phyloP scores from a whole-genome alignment of 305 asterid genomes.

The Rubia balearica region DNA sequence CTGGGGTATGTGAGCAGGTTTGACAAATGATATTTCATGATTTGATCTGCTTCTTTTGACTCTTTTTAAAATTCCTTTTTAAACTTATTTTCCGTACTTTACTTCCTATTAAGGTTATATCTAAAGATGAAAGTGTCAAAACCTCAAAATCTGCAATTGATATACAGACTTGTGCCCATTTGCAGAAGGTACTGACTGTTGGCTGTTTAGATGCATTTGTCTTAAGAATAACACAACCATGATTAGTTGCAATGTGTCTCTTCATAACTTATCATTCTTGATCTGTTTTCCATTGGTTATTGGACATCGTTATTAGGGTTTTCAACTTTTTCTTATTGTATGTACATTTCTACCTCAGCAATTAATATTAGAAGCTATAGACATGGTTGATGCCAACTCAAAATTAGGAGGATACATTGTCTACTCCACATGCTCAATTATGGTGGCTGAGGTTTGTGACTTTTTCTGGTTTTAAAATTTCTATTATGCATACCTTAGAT shows the following conservation, averaged over 20 bases:
- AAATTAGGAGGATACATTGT: conserved; percentile 90
- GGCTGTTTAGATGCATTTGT: neutral
- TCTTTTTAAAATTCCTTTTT: neutral
- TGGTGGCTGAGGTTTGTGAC: conserved; percentile 81
- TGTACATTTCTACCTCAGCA: conserved; percentile 42
- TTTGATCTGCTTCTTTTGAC: conserved; percentile 9
- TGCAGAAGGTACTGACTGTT: conserved; percentile 61
- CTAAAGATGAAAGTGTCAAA: conserved; percentile 89
- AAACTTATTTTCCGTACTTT: neutral
- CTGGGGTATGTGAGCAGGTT: conserved; percentile 58
- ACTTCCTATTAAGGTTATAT: conserved; percentile 56
- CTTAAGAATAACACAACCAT: neutral
- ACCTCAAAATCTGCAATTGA: conserved; percentile 75
- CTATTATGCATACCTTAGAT: conserved; percentile 2
- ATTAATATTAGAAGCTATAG: conserved; percentile 90
- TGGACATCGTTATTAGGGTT: neutral
- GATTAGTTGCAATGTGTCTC: neutral
- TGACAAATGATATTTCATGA: conserved; percentile 12
- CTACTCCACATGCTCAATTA: conserved; percentile 87
- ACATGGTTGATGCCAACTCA: conserved; percentile 89
- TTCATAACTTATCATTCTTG: neutral
- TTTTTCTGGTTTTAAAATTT: conserved; percentile 11
- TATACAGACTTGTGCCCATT: conserved; percentile 62
- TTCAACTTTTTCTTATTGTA: neutral
- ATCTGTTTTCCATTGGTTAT: conserved; percentile 1